These are phyloP conservation scores for Chaetomiaceae sp. DNA, from an alignment of 2,329 filamentous ascomycete species.

Conservation along the genomic window DNA sequence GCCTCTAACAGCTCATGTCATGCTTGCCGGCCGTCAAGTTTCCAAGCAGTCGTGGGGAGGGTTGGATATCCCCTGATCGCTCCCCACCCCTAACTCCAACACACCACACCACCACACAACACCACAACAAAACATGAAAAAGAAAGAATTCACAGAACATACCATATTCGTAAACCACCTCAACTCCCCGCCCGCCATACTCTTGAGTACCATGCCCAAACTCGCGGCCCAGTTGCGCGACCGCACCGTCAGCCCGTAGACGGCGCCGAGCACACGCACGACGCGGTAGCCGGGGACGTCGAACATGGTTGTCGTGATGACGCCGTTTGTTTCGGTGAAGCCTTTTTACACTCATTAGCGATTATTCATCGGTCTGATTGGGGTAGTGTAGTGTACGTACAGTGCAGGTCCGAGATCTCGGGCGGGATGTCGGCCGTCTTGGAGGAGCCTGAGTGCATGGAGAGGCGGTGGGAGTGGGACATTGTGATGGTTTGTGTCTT, in stretches of 20 bases:
- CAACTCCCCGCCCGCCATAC: slow-evolving; percentile 55
- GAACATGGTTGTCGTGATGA: slow-evolving; percentile 61
- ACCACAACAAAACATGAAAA: neutral
- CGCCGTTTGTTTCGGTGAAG: slow-evolving; percentile 57
- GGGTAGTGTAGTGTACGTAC: slow-evolving; percentile 22
- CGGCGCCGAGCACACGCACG: slow-evolving; percentile 52
- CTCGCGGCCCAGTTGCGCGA: slow-evolving; percentile 56
- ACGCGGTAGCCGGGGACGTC: slow-evolving; percentile 59
- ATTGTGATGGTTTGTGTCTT: slow-evolving; percentile 10
- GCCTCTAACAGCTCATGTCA: neutral
- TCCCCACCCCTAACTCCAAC: neutral
- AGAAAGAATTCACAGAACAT: slow-evolving; percentile 16
- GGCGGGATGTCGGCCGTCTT: slow-evolving; percentile 23
- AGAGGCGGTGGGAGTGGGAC: slow-evolving; percentile 17
- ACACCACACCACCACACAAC: neutral
- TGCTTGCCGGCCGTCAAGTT: neutral
- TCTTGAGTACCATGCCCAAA: slow-evolving; percentile 53
- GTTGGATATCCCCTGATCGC: neutral
- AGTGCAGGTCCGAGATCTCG: slow-evolving; percentile 43
- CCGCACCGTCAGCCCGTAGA: slow-evolving; percentile 38
- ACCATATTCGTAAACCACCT: slow-evolving; percentile 54
- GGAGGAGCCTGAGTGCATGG: slow-evolving; percentile 13
- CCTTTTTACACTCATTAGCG: neutral
- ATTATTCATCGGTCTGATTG: neutral
- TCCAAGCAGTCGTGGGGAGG: neutral